Conservation (phyloP, 2,329 filamentous ascomycete genomes). For the Pseudogymnoascus sp. region DNA sequence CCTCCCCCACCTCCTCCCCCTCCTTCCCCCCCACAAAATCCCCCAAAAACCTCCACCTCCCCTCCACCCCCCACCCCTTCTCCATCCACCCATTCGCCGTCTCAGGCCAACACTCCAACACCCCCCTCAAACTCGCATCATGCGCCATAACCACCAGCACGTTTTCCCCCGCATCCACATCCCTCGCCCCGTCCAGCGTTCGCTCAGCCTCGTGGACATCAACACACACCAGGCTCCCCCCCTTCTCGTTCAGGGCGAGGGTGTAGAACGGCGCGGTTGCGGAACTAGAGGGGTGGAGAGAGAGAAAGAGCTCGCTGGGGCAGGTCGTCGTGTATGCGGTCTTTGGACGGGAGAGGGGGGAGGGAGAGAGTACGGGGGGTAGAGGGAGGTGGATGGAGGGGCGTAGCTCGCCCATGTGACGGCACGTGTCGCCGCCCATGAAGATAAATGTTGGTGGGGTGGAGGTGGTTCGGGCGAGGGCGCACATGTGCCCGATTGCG, state of each 20-base stretch:
- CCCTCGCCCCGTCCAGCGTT: constrained; percentile 37
- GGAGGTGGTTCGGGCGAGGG: constrained; percentile 36
- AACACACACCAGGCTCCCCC: constrained; percentile 15
- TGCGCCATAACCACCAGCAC: constrained; percentile 38
- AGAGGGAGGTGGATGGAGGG: constrained; percentile 34
- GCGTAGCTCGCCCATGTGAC: constrained; percentile 38
- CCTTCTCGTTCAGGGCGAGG: constrained; percentile 17
- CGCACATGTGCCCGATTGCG: constrained; percentile 41
- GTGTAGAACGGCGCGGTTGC: constrained; percentile 27
- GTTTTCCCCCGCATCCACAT: constrained; percentile 35
- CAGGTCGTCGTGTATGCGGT: constrained; percentile 25
- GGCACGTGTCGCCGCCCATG: constrained; percentile 40
- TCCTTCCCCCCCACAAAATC: constrained; percentile 29
- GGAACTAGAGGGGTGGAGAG: constrained; percentile 29
- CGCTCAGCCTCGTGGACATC: constrained; percentile 27
- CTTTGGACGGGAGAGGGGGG: constrained; percentile 28
- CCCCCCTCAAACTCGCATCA: constrained; percentile 33
- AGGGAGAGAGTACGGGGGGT: constrained; percentile 29
- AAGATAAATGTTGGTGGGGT: constrained; percentile 35
- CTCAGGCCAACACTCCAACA: constrained; percentile 39
- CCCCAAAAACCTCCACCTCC: constrained; percentile 32
- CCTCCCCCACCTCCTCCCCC: background rate
- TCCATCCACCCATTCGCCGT: constrained; percentile 35
- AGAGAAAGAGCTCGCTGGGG: constrained; percentile 33
- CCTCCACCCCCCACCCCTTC: constrained; percentile 34